These are phyloP conservation scores for Gymnopilus dilepis DNA, from an alignment of 768 basidiomycete genomes.

Conservation along the genomic window DNA sequence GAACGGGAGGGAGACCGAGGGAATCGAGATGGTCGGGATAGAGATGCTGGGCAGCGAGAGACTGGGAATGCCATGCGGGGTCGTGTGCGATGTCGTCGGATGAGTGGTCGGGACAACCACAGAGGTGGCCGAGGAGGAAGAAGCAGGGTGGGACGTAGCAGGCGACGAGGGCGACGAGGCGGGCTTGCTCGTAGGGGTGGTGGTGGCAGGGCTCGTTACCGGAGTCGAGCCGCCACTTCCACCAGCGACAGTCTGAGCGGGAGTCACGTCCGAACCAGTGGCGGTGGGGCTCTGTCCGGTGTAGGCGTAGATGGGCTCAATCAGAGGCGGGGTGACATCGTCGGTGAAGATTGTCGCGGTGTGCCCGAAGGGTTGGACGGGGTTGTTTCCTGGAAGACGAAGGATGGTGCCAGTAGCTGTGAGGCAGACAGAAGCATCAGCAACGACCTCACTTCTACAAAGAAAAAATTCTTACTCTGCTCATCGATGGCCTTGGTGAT, in stretches of 20 bases:
- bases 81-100: slow-evolving; percentile 7
- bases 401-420: slow-evolving; percentile 51
- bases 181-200: neutral
- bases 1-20: neutral
- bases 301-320: slow-evolving; percentile 53
- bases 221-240: slow-evolving; percentile 7
- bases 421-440: slow-evolving; percentile 5
- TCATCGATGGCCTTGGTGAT: slow-evolving; percentile 56
- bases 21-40: slow-evolving; percentile 16
- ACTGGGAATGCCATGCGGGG: slow-evolving; percentile 9
- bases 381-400: slow-evolving; percentile 60
- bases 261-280: slow-evolving; percentile 31
- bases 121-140: neutral
- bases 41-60: slow-evolving; percentile 19
- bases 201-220: slow-evolving; percentile 1
- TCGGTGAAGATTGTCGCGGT: slow-evolving; percentile 39
- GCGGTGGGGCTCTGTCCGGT: slow-evolving; percentile 45
- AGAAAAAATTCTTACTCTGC: slow-evolving; percentile 35
- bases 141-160: slow-evolving; percentile 12
- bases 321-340: slow-evolving; percentile 41
- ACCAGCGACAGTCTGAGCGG: slow-evolving; percentile 10
- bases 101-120: slow-evolving; percentile 10
- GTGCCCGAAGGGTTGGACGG: slow-evolving; percentile 44
- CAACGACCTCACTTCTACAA: neutral
- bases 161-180: slow-evolving; percentile 7